Evolutionary conservation across 345 rosid genomes (phyloP).

Genomic region (Euphorbia tirucalli): DNA sequence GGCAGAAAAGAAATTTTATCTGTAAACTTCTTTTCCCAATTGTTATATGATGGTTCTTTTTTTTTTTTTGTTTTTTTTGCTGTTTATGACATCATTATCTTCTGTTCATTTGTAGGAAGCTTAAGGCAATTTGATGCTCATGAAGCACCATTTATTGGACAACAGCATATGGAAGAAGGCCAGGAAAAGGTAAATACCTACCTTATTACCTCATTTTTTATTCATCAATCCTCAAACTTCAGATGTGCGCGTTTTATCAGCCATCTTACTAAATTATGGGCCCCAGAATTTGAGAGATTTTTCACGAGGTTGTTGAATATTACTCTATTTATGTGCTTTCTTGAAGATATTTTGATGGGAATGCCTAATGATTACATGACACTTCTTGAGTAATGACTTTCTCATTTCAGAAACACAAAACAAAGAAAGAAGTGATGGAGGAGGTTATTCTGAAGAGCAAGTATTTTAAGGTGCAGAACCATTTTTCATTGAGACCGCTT

Average conservation of each 20-base stretch:
- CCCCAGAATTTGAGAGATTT: background rate
- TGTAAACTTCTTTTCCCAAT: background rate
- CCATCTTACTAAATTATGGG: background rate
- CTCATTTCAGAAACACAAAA: slow-evolving; percentile 63
- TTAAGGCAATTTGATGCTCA: slow-evolving; percentile 42
- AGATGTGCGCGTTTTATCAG: background rate
- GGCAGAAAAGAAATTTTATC: background rate
- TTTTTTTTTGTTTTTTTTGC: background rate
- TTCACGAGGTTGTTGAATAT: background rate
- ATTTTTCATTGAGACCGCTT: background rate
- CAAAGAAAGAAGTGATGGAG: slow-evolving; percentile 85
- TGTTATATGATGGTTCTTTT: background rate
- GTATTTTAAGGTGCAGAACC: slow-evolving; percentile 66
- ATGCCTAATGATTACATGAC: background rate
- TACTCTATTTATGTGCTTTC: background rate
- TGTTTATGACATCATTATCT: slow-evolving; percentile 3
- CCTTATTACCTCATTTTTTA: background rate
- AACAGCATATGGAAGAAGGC: slow-evolving; percentile 31
- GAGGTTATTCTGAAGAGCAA: slow-evolving; percentile 96
- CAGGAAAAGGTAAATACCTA: slow-evolving; percentile 57
- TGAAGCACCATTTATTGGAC: slow-evolving; percentile 21
- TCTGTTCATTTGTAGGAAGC: slow-evolving; percentile 18
- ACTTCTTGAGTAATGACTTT: slow-evolving; percentile 15
- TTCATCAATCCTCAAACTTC: background rate
- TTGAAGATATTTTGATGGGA: background rate